Evolutionary conservation across 805 yeast genomes (phyloP).

Genomic region (Lipomyces spencermartinsiae): DNA sequence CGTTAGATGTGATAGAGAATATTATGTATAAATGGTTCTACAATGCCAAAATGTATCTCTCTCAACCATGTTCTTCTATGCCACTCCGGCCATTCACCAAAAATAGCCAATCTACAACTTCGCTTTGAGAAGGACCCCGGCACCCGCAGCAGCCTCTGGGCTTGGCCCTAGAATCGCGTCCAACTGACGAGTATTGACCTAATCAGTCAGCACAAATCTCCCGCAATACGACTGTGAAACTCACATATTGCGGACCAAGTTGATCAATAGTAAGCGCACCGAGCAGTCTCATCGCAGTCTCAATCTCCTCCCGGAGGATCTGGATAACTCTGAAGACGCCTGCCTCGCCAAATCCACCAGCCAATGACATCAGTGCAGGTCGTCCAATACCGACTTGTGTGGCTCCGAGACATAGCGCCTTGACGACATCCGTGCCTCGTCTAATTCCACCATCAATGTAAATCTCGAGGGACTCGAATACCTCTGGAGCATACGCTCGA

Average conservation of each 20-base stretch:
- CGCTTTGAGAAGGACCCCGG: conserved; percentile 9
- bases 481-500: conserved; percentile 48
- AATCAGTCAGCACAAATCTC: conserved; percentile 1
- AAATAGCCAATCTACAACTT: neutral
- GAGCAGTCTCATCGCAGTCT: conserved; percentile 67
- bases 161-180: conserved; percentile 26
- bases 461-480: conserved; percentile 56
- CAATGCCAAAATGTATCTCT: neutral
- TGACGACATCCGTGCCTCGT: conserved; percentile 68
- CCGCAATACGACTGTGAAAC: neutral
- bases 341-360: conserved; percentile 66
- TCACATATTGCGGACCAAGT: conserved; percentile 45
- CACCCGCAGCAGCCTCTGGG: conserved; percentile 7
- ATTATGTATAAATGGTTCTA: neutral
- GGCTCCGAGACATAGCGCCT: conserved; percentile 72
- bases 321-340: conserved; percentile 67
- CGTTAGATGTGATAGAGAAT: neutral
- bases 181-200: conserved; percentile 27
- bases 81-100: no score
- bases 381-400: conserved; percentile 69
- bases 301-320: conserved; percentile 64
- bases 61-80: neutral
- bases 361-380: conserved; percentile 67
- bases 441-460: conserved; percentile 72
- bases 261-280: conserved; percentile 62